Conservation (phyloP, 805 yeast genomes). For the Candida nonsorbophila region DNA sequence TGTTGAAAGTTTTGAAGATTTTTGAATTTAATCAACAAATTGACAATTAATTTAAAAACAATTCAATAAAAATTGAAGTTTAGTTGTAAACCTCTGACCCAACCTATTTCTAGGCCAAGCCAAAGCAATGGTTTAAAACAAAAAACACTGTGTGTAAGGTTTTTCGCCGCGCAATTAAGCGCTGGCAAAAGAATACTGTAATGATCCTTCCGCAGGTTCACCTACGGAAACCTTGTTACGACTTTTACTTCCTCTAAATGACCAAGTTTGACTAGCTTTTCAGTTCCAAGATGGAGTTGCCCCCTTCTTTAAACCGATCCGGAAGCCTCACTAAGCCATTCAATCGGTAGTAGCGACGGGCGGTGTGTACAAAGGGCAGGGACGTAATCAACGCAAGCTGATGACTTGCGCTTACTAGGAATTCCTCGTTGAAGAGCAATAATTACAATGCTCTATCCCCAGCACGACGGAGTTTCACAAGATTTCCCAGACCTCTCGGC, state of each 20-base stretch:
- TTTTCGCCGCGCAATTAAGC: conserved; percentile 22
- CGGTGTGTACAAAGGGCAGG: conserved; percentile 39
- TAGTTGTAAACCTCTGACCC: conserved; percentile 7
- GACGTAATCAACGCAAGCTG: conserved; percentile 42
- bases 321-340: conserved; percentile 39
- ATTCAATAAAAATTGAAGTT: conserved; percentile 4
- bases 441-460: conserved; percentile 14
- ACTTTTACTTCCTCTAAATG: conserved; percentile 42
- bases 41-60: conserved; percentile 5
- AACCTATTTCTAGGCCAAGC: conserved; percentile 5
- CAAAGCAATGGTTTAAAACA: conserved; percentile 5
- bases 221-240: conserved; percentile 42
- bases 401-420: conserved; percentile 44
- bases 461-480: conserved; percentile 34
- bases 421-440: conserved; percentile 44
- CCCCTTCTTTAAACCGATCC: conserved; percentile 28
- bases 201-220: conserved; percentile 38
- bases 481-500: conserved; percentile 17
- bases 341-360: conserved; percentile 45
- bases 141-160: conserved; percentile 8
- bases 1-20: conserved; percentile 14
- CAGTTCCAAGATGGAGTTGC: conserved; percentile 31
- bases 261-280: conserved; percentile 38
- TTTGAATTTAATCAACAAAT: conserved; percentile 6
- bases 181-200: conserved; percentile 21